phyloP scores from a whole-genome alignment of 2,329 filamentous ascomycete genomes.

The Botryosphaeria dothidea region DNA sequence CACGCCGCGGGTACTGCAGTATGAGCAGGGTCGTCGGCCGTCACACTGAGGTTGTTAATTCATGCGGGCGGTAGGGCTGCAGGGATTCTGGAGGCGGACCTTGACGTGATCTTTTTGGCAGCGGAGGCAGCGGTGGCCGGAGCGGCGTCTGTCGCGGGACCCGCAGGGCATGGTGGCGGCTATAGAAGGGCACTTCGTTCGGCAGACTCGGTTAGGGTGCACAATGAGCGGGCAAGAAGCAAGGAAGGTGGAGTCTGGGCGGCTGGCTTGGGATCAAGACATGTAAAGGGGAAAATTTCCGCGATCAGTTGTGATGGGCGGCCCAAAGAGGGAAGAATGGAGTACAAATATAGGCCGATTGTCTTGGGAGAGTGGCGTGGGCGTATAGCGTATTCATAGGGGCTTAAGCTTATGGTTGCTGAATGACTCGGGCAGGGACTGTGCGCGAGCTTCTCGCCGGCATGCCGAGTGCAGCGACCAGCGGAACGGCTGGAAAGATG shows the following conservation, averaged over 20 bases:
- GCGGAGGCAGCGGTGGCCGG: constrained; percentile 15
- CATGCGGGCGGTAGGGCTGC: neutral
- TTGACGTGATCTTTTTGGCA: constrained; percentile 20
- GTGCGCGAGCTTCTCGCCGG: neutral
- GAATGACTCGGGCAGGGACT: neutral
- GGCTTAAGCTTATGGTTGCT: constrained; percentile 28
- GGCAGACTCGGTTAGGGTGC: neutral
- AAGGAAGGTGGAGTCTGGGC: neutral
- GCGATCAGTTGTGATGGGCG: neutral
- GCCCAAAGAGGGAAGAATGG: neutral
- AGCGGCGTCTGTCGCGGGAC: constrained; percentile 14
- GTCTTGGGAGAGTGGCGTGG: neutral
- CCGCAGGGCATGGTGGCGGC: constrained; percentile 13
- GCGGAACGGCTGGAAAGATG: neutral
- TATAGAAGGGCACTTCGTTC: neutral
- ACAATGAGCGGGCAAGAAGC: neutral
- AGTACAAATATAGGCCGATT: neutral
- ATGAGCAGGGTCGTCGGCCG: constrained; percentile 14
- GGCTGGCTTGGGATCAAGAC: neutral
- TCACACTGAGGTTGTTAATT: constrained; percentile 10
- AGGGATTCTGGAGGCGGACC: neutral
- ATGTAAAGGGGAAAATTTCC: constrained; percentile 1
- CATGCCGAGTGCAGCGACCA: neutral
- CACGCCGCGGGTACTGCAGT: constrained; percentile 13
- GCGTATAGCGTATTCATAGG: constrained; percentile 3